phyloP scores from a whole-genome alignment of 768 basidiomycete species.

The Suillus subluteus region DNA sequence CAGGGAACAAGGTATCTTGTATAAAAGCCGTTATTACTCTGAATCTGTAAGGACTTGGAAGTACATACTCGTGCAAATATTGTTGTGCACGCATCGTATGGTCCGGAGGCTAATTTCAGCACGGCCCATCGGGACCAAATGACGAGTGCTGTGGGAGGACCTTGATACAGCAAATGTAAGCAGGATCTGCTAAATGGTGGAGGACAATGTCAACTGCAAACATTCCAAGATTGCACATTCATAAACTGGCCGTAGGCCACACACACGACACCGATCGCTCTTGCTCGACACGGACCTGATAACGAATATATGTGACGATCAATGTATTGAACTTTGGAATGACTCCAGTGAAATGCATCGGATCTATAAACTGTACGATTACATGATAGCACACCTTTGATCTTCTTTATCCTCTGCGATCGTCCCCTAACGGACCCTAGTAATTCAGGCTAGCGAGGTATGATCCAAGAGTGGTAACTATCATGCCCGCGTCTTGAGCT shows the following conservation, averaged over 20 bases:
- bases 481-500: slow-evolving; percentile 62
- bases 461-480: slow-evolving; percentile 75
- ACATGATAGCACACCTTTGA: slow-evolving; percentile 10
- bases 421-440: slow-evolving; percentile 37
- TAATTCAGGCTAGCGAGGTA: slow-evolving; percentile 68
- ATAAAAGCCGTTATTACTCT: not conserved
- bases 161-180: not conserved
- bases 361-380: slow-evolving; percentile 3
- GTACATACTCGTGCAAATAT: not conserved
- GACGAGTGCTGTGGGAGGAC: not conserved
- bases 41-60: not conserved
- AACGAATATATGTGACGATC: not conserved
- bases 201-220: not conserved
- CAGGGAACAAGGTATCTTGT: not conserved
- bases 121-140: not conserved
- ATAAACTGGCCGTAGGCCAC: not conserved
- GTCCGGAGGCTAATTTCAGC: not conserved
- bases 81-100: not conserved
- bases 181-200: not conserved
- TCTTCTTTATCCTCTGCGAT: slow-evolving; percentile 11
- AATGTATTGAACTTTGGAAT: not conserved
- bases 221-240: not conserved
- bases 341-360: not conserved
- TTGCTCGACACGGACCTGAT: not conserved
- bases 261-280: not conserved